A percentile compares a stretch with the other conserved stretches of the same genome.
These are phyloP conservation scores for Magnaporthiopsis poae DNA, from an alignment of 2,329 filamentous ascomycete species.

Conservation along the genomic window DNA sequence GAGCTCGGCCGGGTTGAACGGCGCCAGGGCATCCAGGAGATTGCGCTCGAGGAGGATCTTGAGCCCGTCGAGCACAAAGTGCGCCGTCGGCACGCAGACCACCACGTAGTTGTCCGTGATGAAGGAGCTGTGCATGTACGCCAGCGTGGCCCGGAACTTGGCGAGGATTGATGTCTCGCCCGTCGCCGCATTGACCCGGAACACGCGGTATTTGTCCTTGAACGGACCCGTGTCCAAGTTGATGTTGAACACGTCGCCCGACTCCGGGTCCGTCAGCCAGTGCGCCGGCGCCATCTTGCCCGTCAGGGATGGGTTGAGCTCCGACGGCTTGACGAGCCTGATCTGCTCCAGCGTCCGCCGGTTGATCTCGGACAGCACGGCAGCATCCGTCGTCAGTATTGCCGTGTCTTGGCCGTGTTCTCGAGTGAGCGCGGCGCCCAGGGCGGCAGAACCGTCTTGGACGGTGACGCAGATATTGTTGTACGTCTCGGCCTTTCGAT, in stretches of 20 bases:
- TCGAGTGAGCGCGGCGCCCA: neutral
- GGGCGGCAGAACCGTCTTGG: constrained; percentile 36
- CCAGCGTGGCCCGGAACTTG: constrained; percentile 20
- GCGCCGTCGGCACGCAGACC: constrained; percentile 61
- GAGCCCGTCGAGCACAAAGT: constrained; percentile 47
- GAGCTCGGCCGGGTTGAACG: constrained; percentile 46
- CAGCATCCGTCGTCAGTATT: neutral
- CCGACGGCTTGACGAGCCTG: constrained; percentile 46
- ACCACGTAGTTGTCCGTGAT: constrained; percentile 61
- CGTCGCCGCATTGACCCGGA: constrained; percentile 50
- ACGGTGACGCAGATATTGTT: constrained; percentile 59
- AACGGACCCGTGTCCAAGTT: constrained; percentile 54
- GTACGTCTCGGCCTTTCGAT: neutral
- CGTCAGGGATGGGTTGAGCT: constrained; percentile 57
- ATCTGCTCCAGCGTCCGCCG: constrained; percentile 64
- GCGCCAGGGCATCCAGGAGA: constrained; percentile 56
- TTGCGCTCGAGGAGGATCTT: constrained; percentile 57
- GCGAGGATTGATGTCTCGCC: constrained; percentile 62
- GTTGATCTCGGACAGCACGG: constrained; percentile 43
- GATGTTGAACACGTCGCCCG: constrained; percentile 71
- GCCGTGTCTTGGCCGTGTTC: neutral
- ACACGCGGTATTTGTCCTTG: constrained; percentile 55
- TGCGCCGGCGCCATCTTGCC: constrained; percentile 65
- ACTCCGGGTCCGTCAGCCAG: constrained; percentile 58
- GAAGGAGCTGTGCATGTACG: constrained; percentile 76